Evolutionary conservation across 805 yeast species (phyloP).

Genomic region (Tetrapisispora fleetii): DNA sequence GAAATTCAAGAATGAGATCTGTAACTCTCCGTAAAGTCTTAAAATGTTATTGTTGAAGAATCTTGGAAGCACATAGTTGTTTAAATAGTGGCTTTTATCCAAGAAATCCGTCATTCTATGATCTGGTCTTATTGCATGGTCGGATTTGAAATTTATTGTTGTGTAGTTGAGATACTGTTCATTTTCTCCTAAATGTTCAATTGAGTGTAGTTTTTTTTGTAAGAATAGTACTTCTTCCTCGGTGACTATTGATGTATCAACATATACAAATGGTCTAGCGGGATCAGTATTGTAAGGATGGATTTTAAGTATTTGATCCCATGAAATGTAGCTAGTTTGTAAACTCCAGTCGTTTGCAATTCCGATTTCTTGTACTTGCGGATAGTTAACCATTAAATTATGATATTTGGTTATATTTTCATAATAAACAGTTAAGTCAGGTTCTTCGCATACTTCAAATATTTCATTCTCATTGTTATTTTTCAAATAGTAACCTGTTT

Average conservation of each 20-base stretch:
- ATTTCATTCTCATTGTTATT: constrained; percentile 10
- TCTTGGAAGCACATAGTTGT: constrained; percentile 24
- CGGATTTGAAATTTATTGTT: constrained; percentile 21
- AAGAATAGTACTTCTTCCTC: constrained; percentile 17
- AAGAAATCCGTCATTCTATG: constrained; percentile 41
- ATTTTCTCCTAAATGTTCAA: constrained; percentile 4
- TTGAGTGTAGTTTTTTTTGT: constrained; percentile 6
- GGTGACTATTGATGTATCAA: constrained; percentile 25
- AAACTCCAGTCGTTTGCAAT: constrained; percentile 11
- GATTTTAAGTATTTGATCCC: constrained; percentile 6
- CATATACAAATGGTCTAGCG: constrained; percentile 7
- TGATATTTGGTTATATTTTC: constrained; percentile 4
- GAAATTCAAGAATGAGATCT: constrained; percentile 40
- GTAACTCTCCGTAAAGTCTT: constrained; percentile 42
- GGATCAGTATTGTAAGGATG: background rate
- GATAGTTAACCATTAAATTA: constrained; percentile 15
- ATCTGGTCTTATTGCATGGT: constrained; percentile 22
- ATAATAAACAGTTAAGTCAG: background rate
- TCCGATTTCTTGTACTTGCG: constrained; percentile 11
- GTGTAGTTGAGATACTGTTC: constrained; percentile 13
- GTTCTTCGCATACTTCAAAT: constrained; percentile 9
- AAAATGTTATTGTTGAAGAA: constrained; percentile 23
- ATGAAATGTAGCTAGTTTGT: constrained; percentile 8
- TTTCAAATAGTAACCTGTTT: constrained; percentile 5
- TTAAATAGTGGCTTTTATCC: constrained; percentile 55